These are phyloP conservation scores for Xanthoceras sorbifolium DNA, from an alignment of 345 rosid genomes.

Conservation along the genomic window DNA sequence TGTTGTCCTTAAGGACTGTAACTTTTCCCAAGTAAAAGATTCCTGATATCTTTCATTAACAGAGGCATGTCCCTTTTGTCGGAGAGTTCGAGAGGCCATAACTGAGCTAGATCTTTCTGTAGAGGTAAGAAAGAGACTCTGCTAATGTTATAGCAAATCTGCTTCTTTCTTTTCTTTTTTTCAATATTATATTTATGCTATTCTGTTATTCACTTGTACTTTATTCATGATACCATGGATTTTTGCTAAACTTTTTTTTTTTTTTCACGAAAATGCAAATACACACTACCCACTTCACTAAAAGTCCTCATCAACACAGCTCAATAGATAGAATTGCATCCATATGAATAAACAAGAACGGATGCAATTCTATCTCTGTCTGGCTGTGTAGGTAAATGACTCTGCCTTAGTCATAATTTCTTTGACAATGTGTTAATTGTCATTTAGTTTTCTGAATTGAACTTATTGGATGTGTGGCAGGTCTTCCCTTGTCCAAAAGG, in stretches of 20 bases:
- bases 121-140: constrained; percentile 44
- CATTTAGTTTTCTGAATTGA: constrained; percentile 14
- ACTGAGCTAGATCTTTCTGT: constrained; percentile 85
- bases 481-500: constrained; percentile 93
- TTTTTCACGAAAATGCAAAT: no score
- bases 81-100: constrained; percentile 82
- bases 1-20: neutral
- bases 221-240: no score
- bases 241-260: no score
- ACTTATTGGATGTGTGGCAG: constrained; percentile 38
- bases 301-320: no score
- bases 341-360: no score
- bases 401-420: neutral
- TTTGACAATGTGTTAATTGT: neutral
- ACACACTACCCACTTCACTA: no score
- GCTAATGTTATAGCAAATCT: neutral
- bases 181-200: neutral
- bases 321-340: no score
- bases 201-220: neutral
- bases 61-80: constrained; percentile 91
- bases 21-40: constrained; percentile 5
- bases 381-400: neutral
- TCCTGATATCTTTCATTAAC: constrained; percentile 27
- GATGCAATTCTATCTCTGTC: neutral
- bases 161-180: neutral